Evolutionary conservation across 2,329 filamentous ascomycete genomes (phyloP), one percentile per base, ranked within the genome.

Genomic region (Fusarium longipes): DNA sequence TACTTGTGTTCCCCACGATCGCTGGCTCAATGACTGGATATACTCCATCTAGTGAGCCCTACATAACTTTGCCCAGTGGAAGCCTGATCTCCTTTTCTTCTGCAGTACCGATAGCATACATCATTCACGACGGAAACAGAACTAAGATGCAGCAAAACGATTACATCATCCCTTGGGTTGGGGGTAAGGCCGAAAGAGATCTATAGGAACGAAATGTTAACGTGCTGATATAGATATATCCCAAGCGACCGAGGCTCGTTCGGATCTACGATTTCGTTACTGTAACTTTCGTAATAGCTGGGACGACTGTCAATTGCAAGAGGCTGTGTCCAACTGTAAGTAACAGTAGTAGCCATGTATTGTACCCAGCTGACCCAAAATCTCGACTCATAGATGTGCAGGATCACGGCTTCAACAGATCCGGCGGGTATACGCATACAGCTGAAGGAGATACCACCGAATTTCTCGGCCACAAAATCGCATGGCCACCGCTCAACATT

Each of bases 1-100:
- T 68, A 4, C 24, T 68, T 2, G 35, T 15, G 6, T 58, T 61
- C 2, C 65, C 65, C 0, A 68, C 65, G 0, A 32, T 62, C 5
- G 43, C 43, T 8, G n/a, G 50, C 5, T 68, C 65, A 0, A 68
- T 68, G 65, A 65, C 64, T 0, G 64, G 64, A 35, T 68, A 68
- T 14, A 57, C 39, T 1, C 30, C 59, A 0, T 58, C 36, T 1
- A 56, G 50, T 4, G 27, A 40, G 8, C 25, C 60, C 3, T 67
- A 65, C 8, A 14, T 65, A 7, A 51, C 12, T 0, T 6, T 25
- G 0, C 15, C 11, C 1, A 11, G 6, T 3, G 47, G 24, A 1
- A 44, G 14, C 1, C 32, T 68, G 0, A 4, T 45, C 0, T 18
- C 14, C 0, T 51, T 61, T 6, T 2, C 32, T 0, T 1, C 8